These are phyloP conservation scores for Diaporthe ampelina DNA, from an alignment of 2,329 filamentous ascomycete species.

Conservation along the genomic window DNA sequence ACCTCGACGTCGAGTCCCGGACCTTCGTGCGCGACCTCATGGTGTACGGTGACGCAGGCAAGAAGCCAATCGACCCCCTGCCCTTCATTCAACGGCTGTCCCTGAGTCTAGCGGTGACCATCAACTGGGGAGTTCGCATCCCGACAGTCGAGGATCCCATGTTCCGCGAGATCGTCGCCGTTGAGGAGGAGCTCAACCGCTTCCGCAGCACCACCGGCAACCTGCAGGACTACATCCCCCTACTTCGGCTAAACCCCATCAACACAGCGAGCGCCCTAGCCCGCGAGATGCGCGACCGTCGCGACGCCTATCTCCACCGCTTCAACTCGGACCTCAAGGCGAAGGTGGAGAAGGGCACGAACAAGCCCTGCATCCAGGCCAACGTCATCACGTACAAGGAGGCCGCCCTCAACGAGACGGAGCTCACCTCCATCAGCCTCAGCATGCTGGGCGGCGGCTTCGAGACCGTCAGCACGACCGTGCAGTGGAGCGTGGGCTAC, in stretches of 20 bases:
- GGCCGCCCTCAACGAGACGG: conserved; percentile 36
- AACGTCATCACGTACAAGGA: conserved; percentile 41
- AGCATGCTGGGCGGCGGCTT: conserved; percentile 63
- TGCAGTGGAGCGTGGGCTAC: conserved; percentile 43
- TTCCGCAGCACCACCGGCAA: conserved; percentile 42
- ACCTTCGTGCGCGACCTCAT: conserved; percentile 69
- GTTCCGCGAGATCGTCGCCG: conserved; percentile 42
- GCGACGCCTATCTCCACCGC: conserved; percentile 36
- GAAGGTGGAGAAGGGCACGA: conserved; percentile 33
- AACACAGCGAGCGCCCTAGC: conserved; percentile 35
- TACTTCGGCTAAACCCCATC: conserved; percentile 39
- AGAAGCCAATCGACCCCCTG: conserved; percentile 40
- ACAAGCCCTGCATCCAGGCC: conserved; percentile 42
- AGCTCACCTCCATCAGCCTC: conserved; percentile 60
- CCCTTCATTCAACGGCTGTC: conserved; percentile 41
- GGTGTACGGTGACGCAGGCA: conserved; percentile 65
- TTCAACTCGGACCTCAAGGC: conserved; percentile 37
- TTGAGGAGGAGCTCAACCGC: conserved; percentile 43
- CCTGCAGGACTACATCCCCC: conserved; percentile 40
- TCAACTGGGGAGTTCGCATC: conserved; percentile 44
- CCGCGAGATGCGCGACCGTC: conserved; percentile 38
- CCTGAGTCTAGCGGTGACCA: conserved; percentile 42
- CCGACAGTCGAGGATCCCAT: conserved; percentile 41
- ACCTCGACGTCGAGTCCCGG: conserved; percentile 74
- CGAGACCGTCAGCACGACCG: conserved; percentile 39